Evolutionary conservation across 148 eudicot genomes (phyloP).

Genomic region (Limonium bicolor): DNA sequence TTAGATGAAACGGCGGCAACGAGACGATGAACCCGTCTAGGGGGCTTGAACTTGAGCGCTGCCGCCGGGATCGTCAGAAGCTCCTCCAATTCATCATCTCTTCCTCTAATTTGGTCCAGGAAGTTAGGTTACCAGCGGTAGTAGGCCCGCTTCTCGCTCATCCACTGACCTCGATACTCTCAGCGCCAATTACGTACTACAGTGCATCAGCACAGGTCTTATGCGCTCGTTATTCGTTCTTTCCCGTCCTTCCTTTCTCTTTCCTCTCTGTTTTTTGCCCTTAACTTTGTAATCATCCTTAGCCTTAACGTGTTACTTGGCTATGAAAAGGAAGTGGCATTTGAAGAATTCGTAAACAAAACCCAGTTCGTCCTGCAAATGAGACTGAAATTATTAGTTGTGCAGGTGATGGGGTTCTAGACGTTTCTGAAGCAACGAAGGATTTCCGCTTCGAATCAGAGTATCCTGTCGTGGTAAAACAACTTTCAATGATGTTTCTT

Average conservation of each 20-base stretch:
- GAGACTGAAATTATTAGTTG: not conserved
- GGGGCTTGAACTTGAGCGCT: constrained; percentile 20
- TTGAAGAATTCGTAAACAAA: not conserved
- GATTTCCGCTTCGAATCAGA: constrained; percentile 31
- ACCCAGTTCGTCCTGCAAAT: not conserved
- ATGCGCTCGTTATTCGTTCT: not conserved
- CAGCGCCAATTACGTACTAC: constrained; percentile 56
- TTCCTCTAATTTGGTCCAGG: constrained; percentile 34
- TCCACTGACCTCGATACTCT: constrained; percentile 35
- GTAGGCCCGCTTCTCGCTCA: constrained; percentile 20
- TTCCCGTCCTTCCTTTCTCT: not conserved
- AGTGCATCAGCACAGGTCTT: constrained; percentile 38
- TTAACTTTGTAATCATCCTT: too few relatives aligned
- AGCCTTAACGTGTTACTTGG: not conserved
- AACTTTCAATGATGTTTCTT: not conserved
- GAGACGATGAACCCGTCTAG: constrained; percentile 6
- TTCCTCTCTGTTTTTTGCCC: not conserved
- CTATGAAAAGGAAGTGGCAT: not conserved
- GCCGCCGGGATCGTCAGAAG: constrained; percentile 54
- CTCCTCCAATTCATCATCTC: constrained; percentile 58
- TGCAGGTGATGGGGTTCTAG: constrained; percentile 74
- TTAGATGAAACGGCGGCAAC: too few relatives aligned
- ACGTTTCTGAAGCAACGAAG: constrained; percentile 45
- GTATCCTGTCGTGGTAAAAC: constrained; percentile 48
- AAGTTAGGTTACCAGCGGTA: constrained; percentile 27